Conservation (phyloP, 768 basidiomycete genomes). For the Auriculariales sp. region DNA sequence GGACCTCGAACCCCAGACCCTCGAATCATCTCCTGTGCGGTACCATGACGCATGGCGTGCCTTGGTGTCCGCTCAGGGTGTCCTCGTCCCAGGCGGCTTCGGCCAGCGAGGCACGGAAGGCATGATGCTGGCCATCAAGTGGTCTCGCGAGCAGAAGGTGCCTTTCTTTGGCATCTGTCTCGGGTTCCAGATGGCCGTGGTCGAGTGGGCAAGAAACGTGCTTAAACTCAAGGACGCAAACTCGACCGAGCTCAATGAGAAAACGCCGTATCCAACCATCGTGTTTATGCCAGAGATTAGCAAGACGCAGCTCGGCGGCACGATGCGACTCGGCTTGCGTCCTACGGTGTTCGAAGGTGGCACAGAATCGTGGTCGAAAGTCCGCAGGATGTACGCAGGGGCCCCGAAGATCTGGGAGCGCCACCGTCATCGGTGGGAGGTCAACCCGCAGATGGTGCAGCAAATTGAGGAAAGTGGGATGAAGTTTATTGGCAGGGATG, state of each 20-base stretch:
- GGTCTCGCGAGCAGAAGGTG: constrained; percentile 86
- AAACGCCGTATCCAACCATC: constrained; percentile 56
- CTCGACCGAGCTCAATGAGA: constrained; percentile 64
- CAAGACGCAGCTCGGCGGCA: constrained; percentile 95
- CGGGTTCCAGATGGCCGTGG: constrained; percentile 92
- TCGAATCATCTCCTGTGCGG: constrained; percentile 63
- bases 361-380: constrained; percentile 56
- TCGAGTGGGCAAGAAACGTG: constrained; percentile 87
- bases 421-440: constrained; percentile 91
- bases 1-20: constrained; percentile 70
- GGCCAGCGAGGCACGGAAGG: constrained; percentile 88
- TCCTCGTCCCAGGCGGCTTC: constrained; percentile 95
- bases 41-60: constrained; percentile 95
- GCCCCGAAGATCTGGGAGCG: constrained; percentile 82
- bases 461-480: constrained; percentile 59
- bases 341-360: constrained; percentile 76
- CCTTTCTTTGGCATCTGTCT: constrained; percentile 96
- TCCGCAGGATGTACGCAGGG: constrained; percentile 72
- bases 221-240: constrained; percentile 61
- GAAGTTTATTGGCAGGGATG: constrained; percentile 77
- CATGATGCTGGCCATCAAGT: constrained; percentile 96
- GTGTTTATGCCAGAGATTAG: constrained; percentile 99
- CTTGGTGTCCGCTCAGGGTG: constrained; percentile 75
- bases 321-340: constrained; percentile 98
- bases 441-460: constrained; percentile 79